Base-by-base conservation (phyloP, 768 basidiomycete genomes). In the Mycena pura region DNA sequence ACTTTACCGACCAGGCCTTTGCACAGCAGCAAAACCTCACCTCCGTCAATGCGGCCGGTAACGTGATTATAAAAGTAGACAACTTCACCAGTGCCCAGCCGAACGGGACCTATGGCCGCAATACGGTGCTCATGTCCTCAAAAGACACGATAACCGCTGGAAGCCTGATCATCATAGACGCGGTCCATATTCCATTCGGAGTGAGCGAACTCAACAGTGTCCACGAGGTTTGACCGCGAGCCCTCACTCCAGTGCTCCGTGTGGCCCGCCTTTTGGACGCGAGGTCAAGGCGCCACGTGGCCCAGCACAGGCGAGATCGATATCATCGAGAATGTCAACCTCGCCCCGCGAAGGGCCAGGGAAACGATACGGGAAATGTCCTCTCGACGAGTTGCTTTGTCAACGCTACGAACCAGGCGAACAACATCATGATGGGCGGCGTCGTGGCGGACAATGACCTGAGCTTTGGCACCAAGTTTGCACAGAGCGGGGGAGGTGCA, bases 231-330 rank as follows among this genome's bases (percentile, higher is more conserved):
- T 25, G 38, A 11, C 38, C n/a, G 38, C 34, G 17, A 34, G 15
- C 21, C 48, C 25, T 74, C 70, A 3, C 44, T 19, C 27, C 32
- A 55, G 39, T 53, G 51, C 40, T 53, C 51, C 4, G 51, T 53
- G 19, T 53, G 51, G 51, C 51, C 51, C 14, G 25, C 39, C 3
- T 53, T 53, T 17, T 53, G 38, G 38, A 41, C 19, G 27, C 25
- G 9, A 17, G 51, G 51, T 40, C 13, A 25, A 13, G 29, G 24
- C 31, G 17, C 25, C 3, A 14, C 36, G 8, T 84, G 82, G 82
- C 82, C 82, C 0, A 13, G 73, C 27, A 68, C 74, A 39, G 82
- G 82, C 54, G 87, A 84, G 69, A 80, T 84, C 52, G 87, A 88
- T 68, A 86, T 87, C 46, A 75, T 87, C 49, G 87, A 90, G 68